Percentiles rank a stretch among this genome's conserved stretches.
Evolutionary conservation across 257 asterid genomes (phyloP).

Genomic region (Gentiana macrophylla): DNA sequence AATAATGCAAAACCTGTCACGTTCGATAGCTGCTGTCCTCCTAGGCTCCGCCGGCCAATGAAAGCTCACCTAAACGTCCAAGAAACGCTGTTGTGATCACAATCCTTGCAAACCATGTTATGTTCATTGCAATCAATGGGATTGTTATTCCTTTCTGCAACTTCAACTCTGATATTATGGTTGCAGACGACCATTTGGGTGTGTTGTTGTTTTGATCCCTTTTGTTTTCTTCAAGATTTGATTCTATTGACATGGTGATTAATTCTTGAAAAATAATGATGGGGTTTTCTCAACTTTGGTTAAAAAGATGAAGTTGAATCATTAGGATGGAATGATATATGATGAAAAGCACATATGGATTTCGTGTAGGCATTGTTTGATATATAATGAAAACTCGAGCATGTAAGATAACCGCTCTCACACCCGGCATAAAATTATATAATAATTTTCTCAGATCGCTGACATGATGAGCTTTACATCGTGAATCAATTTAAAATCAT

Average conservation of each 20-base stretch:
- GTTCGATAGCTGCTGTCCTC: slow-evolving; percentile 59
- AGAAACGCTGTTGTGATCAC: slow-evolving; percentile 79
- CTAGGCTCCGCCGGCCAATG: slow-evolving; percentile 74
- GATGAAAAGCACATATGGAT: slow-evolving; percentile 26
- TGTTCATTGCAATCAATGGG: slow-evolving; percentile 55
- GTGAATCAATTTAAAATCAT: too few species aligned
- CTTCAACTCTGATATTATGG: slow-evolving; percentile 47
- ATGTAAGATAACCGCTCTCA: too few species aligned
- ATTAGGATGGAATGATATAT: slow-evolving; percentile 11
- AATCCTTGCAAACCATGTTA: slow-evolving; percentile 71
- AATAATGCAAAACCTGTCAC: slow-evolving; percentile 72
- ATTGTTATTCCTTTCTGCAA: slow-evolving; percentile 39
- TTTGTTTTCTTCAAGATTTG: slow-evolving; percentile 15
- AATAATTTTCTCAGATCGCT: too few species aligned
- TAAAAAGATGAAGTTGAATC: slow-evolving; percentile 8
- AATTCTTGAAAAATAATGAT: slow-evolving; percentile 10
- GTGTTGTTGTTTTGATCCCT: slow-evolving; percentile 5
- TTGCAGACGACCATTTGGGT: slow-evolving; percentile 20
- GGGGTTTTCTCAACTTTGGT: slow-evolving; percentile 2
- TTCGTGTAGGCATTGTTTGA: slow-evolving; percentile 21
- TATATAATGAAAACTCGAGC: too few species aligned
- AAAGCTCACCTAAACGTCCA: slow-evolving; percentile 63
- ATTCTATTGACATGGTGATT: slow-evolving; percentile 4
- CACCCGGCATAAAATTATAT: too few species aligned
- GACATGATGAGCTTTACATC: too few species aligned